phyloP scores from a whole-genome alignment of 148 eudicot genomes.

The Diospyros kaki region DNA sequence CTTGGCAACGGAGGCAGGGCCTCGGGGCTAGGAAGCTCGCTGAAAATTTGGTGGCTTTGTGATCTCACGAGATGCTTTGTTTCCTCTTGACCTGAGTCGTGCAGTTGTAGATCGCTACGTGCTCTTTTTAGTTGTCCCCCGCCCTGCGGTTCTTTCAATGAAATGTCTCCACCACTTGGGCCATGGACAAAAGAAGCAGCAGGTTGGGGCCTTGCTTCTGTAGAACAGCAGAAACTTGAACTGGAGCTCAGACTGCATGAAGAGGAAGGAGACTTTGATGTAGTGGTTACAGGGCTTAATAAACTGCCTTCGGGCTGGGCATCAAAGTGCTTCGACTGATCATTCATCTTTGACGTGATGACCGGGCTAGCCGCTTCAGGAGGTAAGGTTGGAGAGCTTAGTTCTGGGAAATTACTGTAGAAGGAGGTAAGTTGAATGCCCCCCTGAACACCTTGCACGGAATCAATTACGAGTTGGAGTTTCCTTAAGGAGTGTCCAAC shows the following conservation, averaged over 20 bases:
- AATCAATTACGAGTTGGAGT: slow-evolving; percentile 81
- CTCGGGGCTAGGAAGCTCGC: background rate
- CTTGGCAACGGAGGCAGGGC: slow-evolving; percentile 6
- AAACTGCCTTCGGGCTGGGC: slow-evolving; percentile 40
- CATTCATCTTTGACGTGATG: slow-evolving; percentile 27
- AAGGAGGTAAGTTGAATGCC: slow-evolving; percentile 74
- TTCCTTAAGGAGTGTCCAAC: slow-evolving; percentile 82
- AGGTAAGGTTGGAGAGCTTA: slow-evolving; percentile 34
- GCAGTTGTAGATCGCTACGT: slow-evolving; percentile 40
- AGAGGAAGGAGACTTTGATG: slow-evolving; percentile 52
- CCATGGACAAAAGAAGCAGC: slow-evolving; percentile 14
- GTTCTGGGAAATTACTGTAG: slow-evolving; percentile 69
- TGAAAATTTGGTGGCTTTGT: background rate
- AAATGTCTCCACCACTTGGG: slow-evolving; percentile 23
- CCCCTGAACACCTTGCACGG: slow-evolving; percentile 84
- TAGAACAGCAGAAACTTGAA: slow-evolving; percentile 51
- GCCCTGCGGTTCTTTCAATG: slow-evolving; percentile 26
- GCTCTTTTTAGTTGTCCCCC: slow-evolving; percentile 38
- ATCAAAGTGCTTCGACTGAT: slow-evolving; percentile 28
- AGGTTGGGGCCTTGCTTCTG: slow-evolving; percentile 35
- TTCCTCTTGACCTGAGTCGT: slow-evolving; percentile 22
- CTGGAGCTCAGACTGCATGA: slow-evolving; percentile 66
- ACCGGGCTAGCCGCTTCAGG: slow-evolving; percentile 17
- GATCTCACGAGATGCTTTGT: background rate
- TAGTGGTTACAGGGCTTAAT: slow-evolving; percentile 39